Conservation (phyloP, 2,329 filamentous ascomycete species). For the Keithomyces neogunnii region DNA sequence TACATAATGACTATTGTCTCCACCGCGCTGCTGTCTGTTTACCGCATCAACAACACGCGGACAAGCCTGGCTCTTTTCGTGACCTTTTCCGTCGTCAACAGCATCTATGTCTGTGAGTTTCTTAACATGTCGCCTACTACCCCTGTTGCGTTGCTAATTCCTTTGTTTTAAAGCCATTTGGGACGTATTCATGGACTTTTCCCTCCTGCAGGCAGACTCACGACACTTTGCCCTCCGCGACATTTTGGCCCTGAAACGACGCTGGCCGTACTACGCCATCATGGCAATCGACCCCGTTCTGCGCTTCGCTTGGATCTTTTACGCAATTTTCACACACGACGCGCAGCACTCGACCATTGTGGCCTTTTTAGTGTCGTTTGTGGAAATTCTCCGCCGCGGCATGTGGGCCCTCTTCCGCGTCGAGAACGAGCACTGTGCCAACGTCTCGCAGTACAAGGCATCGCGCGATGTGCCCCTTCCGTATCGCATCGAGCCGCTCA, state of each 20-base stretch:
- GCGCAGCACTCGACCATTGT: constrained; percentile 75
- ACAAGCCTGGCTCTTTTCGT: constrained; percentile 65
- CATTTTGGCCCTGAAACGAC: constrained; percentile 67
- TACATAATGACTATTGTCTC: constrained; percentile 78
- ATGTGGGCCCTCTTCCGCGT: constrained; percentile 92
- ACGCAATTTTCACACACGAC: constrained; percentile 73
- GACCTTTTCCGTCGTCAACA: constrained; percentile 71
- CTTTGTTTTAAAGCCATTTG: constrained; percentile 53
- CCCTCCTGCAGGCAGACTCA: constrained; percentile 69
- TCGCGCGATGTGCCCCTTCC: constrained; percentile 81
- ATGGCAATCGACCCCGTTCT: constrained; percentile 78
- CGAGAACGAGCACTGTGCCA: constrained; percentile 94
- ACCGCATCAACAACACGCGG: constrained; percentile 59
- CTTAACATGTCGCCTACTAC: neutral
- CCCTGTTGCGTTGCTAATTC: no score
- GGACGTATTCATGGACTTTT: constrained; percentile 97
- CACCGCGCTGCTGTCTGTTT: constrained; percentile 72
- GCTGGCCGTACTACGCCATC: constrained; percentile 78
- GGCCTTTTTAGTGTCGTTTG: constrained; percentile 69
- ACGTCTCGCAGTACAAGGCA: constrained; percentile 84
- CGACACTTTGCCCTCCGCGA: constrained; percentile 63
- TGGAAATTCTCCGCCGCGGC: constrained; percentile 75
- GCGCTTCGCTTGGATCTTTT: constrained; percentile 91
- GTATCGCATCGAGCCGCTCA: constrained; percentile 53
- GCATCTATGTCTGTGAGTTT: constrained; percentile 66